phyloP scores from a whole-genome alignment of 768 basidiomycete species.

The Pleurotus salmoneostramineus region DNA sequence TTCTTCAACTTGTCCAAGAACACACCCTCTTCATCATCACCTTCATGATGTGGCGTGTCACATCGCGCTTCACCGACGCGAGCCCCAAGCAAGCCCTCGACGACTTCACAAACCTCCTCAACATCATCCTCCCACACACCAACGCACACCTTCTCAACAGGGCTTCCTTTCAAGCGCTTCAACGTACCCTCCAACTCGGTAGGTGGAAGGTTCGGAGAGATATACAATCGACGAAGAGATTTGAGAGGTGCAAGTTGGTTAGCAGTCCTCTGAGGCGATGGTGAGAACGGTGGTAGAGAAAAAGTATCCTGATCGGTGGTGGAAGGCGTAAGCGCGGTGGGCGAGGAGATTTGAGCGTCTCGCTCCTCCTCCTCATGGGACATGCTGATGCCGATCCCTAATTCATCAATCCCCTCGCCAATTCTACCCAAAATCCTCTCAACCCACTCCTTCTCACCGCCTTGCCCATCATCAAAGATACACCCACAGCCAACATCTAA shows the following conservation, averaged over 20 bases:
- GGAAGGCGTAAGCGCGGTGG: constrained; percentile 32
- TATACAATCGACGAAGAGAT: too few relatives aligned
- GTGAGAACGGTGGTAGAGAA: constrained; percentile 60
- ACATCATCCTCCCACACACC: constrained; percentile 63
- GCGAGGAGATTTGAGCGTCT: constrained; percentile 37
- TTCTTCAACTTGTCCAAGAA: too few relatives aligned
- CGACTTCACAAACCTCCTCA: constrained; percentile 52
- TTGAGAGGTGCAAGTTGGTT: constrained; percentile 11
- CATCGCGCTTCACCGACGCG: constrained; percentile 26
- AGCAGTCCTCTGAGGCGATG: constrained; percentile 55
- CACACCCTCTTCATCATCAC: too few relatives aligned
- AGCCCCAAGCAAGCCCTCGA: constrained; percentile 52
- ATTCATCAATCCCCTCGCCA: constrained; percentile 50
- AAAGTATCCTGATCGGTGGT: constrained; percentile 35
- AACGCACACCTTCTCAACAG: constrained; percentile 53
- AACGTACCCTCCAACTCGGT: not conserved
- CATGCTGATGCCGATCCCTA: constrained; percentile 47
- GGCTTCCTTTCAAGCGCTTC: constrained; percentile 46
- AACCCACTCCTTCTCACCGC: constrained; percentile 39
- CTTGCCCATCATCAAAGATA: constrained; percentile 49
- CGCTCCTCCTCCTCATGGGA: constrained; percentile 12
- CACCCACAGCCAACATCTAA: constrained; percentile 57
- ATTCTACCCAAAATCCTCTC: constrained; percentile 60
- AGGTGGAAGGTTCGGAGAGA: not conserved
- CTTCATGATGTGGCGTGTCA: too few relatives aligned